These are phyloP conservation scores for Kwoniella newhampshirensis DNA, from an alignment of 768 basidiomycete genomes.

Conservation along the genomic window DNA sequence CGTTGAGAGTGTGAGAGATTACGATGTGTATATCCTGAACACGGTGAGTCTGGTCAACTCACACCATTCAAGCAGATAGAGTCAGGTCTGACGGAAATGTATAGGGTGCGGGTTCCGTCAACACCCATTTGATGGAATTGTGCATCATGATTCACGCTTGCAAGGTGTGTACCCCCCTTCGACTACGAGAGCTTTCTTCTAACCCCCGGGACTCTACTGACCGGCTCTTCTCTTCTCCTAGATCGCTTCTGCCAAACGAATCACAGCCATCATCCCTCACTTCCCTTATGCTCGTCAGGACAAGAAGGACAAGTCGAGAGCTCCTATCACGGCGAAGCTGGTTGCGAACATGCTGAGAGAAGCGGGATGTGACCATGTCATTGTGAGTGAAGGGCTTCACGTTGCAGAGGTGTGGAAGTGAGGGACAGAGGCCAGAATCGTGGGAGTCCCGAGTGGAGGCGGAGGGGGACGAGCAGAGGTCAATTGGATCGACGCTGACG, in stretches of 20 bases:
- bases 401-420: not conserved
- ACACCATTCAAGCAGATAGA: too few species aligned
- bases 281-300: conserved; percentile 96
- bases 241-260: conserved; percentile 88
- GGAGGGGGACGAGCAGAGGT: too few species aligned
- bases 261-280: conserved; percentile 96
- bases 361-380: conserved; percentile 96
- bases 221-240: conserved; percentile 3
- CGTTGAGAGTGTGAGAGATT: conserved; percentile 90
- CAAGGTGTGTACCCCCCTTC: conserved; percentile 57
- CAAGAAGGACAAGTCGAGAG: conserved; percentile 94
- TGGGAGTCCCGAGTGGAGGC: not conserved
- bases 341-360: conserved; percentile 97
- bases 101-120: conserved; percentile 64
- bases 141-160: conserved; percentile 98
- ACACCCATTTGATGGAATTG: conserved; percentile 97
- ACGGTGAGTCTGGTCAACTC: conserved; percentile 39
- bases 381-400: conserved; percentile 54
- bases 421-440: not conserved
- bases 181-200: not conserved
- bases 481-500: too few species aligned
- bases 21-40: conserved; percentile 98
- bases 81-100: not conserved
- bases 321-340: conserved; percentile 96
- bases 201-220: not conserved